Evolutionary conservation across 257 asterid species (phyloP).

Genomic region (Voacanga thouarsii): DNA sequence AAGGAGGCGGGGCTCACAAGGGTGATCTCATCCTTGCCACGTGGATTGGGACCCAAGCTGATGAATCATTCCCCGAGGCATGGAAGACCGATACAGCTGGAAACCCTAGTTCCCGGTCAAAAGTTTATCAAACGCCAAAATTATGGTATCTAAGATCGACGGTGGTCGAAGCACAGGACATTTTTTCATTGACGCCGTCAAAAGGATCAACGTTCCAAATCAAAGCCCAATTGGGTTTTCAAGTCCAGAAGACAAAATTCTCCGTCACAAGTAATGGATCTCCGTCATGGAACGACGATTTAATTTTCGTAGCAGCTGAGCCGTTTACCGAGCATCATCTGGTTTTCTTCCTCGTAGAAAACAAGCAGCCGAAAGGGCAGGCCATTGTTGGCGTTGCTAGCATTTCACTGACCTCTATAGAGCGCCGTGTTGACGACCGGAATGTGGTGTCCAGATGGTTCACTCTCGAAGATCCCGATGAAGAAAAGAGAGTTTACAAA

Average conservation of each 20-base stretch:
- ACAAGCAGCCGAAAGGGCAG: slow-evolving; percentile 47
- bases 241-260: slow-evolving; percentile 60
- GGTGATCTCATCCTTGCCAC: slow-evolving; percentile 94
- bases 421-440: slow-evolving; percentile 79
- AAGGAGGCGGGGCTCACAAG: slow-evolving; percentile 81
- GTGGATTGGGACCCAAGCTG: slow-evolving; percentile 92
- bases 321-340: slow-evolving; percentile 63
- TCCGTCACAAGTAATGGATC: slow-evolving; percentile 42
- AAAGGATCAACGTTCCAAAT: slow-evolving; percentile 48
- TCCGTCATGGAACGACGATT: slow-evolving; percentile 79
- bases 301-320: slow-evolving; percentile 74
- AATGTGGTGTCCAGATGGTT: slow-evolving; percentile 76
- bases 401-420: slow-evolving; percentile 55
- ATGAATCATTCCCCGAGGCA: slow-evolving; percentile 83
- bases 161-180: slow-evolving; percentile 71
- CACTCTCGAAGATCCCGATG: slow-evolving; percentile 64
- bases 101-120: slow-evolving; percentile 54
- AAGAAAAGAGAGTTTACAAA: slow-evolving; percentile 47
- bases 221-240: slow-evolving; percentile 67
- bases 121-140: slow-evolving; percentile 84
- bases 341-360: slow-evolving; percentile 43
- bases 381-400: slow-evolving; percentile 50
- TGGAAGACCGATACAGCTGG: slow-evolving; percentile 78
- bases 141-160: slow-evolving; percentile 78
- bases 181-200: slow-evolving; percentile 33